Evolutionary conservation across 805 yeast species (phyloP), one percentile per base, ranked within the genome.

Genomic region (Lipomyces yamadae): DNA sequence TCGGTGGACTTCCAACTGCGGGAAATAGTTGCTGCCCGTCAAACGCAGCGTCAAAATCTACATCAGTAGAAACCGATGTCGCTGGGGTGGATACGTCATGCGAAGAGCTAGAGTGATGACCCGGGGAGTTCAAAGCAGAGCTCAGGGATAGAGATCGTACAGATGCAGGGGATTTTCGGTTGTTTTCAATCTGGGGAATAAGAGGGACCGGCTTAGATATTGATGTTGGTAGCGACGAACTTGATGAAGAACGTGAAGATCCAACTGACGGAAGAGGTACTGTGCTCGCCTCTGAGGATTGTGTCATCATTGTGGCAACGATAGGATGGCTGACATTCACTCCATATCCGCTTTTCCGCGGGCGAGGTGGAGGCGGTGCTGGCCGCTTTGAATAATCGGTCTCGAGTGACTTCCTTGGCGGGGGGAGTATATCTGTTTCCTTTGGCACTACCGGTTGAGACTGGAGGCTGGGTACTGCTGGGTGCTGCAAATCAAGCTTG

Each of bases 301-400:
- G 56, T 39, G 61, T 10, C 57, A 52, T n/a, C 39, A 61, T 6
- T 52, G 60, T 56, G 37, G 39, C 18, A 11, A 30, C 53, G 56
- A 42, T 15, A 15, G 18, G 48, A 57, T 10, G 15, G 50, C 34
- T 30, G 29, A 8, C 11, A 34, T 32, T 32, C 24, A 39, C 30
- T 13, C 58, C 37, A 29, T 24, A n/a, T 13, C 48, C 60, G 10
- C 53, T 56, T 18, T 58, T 60, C 35, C 70, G 60, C 2, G 69
- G 65, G 33, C 57, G 63, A 7, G 70, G 70, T 33, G 70, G 70
- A 18, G 70, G 70, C 13, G 70, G 70, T 10, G 70, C 63, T 6
- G 64, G 64, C 18, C 66, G 69, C 13, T 65, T 61, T 4, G 53
- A 24, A 2, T 42, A 11, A 30, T 35, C 60, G 4, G 55, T 8